Evolutionary conservation across 2,329 filamentous ascomycete genomes (phyloP).

Genomic region (Byssochlamys sp.): DNA sequence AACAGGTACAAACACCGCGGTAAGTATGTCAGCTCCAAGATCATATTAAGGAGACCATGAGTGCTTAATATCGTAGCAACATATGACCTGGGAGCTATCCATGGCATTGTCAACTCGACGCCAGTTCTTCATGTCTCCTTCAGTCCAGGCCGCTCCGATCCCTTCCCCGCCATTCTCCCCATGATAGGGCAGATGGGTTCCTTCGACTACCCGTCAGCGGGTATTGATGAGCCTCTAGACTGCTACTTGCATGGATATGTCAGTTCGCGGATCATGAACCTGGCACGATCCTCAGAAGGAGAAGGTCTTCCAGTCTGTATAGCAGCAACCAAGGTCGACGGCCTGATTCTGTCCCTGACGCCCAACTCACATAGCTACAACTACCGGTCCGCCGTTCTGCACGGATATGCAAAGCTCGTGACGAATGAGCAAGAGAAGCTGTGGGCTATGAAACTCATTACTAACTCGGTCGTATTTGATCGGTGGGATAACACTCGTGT

Average conservation of each 20-base stretch:
- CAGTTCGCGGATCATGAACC: slow-evolving; percentile 64
- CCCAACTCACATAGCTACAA: slow-evolving; percentile 77
- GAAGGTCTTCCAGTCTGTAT: slow-evolving; percentile 61
- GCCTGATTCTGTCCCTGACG: slow-evolving; percentile 67
- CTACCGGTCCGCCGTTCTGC: slow-evolving; percentile 70
- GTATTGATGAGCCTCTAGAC: slow-evolving; percentile 56
- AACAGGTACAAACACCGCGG: slow-evolving; percentile 59
- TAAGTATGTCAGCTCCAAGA: slow-evolving; percentile 20
- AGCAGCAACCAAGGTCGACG: slow-evolving; percentile 65
- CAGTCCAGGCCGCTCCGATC: slow-evolving; percentile 48
- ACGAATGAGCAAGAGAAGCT: slow-evolving; percentile 60
- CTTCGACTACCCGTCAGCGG: slow-evolving; percentile 53
- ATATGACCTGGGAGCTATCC: slow-evolving; percentile 65
- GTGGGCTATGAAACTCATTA: slow-evolving; percentile 70
- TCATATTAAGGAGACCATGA: not conserved
- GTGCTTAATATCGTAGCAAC: slow-evolving; percentile 40
- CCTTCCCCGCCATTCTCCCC: slow-evolving; percentile 68
- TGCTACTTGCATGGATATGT: slow-evolving; percentile 81
- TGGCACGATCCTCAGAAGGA: slow-evolving; percentile 39
- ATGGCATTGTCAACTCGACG: slow-evolving; percentile 64
- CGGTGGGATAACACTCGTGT: slow-evolving; percentile 61
- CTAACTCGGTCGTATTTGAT: slow-evolving; percentile 58
- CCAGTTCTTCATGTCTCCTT: slow-evolving; percentile 74
- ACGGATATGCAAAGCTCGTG: slow-evolving; percentile 63
- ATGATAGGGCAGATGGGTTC: slow-evolving; percentile 80